Conservation (phyloP, 495 filamentous ascomycete genomes). For the Podospora sp. region DNA sequence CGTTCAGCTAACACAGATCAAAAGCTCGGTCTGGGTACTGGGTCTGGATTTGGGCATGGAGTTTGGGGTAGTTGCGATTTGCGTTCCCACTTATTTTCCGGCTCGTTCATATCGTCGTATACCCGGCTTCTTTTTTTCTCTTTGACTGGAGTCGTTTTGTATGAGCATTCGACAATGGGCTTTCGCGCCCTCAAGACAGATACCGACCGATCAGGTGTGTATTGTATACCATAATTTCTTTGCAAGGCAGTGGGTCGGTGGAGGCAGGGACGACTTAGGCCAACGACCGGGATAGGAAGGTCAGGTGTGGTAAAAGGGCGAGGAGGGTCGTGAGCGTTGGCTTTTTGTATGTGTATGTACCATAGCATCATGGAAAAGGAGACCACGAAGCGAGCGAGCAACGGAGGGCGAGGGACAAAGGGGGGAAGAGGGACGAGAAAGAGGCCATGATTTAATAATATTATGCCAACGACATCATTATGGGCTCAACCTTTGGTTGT, state of each 20-base stretch:
- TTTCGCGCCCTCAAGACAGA: neutral
- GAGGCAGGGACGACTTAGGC: neutral
- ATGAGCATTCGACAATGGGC: neutral
- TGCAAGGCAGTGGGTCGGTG: neutral
- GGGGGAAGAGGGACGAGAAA: neutral
- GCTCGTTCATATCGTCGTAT: slow-evolving; percentile 25
- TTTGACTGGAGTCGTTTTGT: slow-evolving; percentile 6
- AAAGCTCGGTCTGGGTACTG: slow-evolving; percentile 11
- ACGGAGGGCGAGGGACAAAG: neutral
- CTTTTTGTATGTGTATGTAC: slow-evolving; percentile 7
- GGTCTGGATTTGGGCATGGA: slow-evolving; percentile 15
- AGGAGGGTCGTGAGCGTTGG: slow-evolving; percentile 1
- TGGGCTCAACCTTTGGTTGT: neutral
- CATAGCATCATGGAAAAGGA: slow-evolving; percentile 1
- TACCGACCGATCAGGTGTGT: neutral
- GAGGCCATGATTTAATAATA: slow-evolving; percentile 14
- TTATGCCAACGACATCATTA: slow-evolving; percentile 1
- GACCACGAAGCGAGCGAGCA: neutral
- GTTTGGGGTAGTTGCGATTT: neutral
- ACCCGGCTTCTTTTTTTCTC: slow-evolving; percentile 28
- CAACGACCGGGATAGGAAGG: slow-evolving; percentile 10
- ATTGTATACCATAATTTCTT: slow-evolving; percentile 10
- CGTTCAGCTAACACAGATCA: slow-evolving; percentile 1
- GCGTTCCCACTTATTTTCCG: slow-evolving; percentile 22
- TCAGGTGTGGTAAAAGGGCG: neutral